Conservation (phyloP, 2,329 filamentous ascomycete genomes). For the Alternaria novae-zelandiae region DNA sequence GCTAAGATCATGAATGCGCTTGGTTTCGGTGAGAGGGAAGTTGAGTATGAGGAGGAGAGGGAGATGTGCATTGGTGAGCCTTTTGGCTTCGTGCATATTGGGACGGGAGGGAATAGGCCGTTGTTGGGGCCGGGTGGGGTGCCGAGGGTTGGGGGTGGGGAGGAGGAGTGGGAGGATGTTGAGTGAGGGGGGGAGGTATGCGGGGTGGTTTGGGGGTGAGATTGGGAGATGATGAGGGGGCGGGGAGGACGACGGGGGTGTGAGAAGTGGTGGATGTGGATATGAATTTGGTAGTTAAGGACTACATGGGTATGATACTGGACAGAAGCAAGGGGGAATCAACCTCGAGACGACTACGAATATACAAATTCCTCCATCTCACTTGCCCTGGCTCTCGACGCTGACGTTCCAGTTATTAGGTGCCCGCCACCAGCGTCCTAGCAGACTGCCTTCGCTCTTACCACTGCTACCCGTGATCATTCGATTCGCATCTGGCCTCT, state of each 20-base stretch:
- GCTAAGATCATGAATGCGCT: not conserved
- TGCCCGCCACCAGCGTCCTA: conserved; percentile 19
- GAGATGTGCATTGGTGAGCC: not conserved
- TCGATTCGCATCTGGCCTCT: not conserved
- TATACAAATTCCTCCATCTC: not conserved
- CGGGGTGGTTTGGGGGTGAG: not conserved
- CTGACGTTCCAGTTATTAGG: conserved; percentile 18
- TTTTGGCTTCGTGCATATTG: not conserved
- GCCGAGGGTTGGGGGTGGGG: not conserved
- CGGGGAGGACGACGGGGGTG: not conserved
- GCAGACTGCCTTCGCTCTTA: not conserved
- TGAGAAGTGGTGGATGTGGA: not conserved
- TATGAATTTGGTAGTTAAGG: not conserved
- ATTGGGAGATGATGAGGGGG: too few species aligned
- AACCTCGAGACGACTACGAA: not conserved
- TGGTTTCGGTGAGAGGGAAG: not conserved
- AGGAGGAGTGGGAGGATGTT: conserved; percentile 7
- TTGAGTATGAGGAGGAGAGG: not conserved
- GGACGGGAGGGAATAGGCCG: not conserved
- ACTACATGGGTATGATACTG: not conserved
- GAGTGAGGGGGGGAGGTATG: not conserved
- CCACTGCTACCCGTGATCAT: conserved; percentile 2
- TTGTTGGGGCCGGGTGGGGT: not conserved
- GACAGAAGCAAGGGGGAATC: not conserved
- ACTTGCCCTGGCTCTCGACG: not conserved